A percentile compares a stretch with the other conserved stretches of the same genome.
phyloP scores from a whole-genome alignment of 345 rosid species.

The Bruguiera sexangula region DNA sequence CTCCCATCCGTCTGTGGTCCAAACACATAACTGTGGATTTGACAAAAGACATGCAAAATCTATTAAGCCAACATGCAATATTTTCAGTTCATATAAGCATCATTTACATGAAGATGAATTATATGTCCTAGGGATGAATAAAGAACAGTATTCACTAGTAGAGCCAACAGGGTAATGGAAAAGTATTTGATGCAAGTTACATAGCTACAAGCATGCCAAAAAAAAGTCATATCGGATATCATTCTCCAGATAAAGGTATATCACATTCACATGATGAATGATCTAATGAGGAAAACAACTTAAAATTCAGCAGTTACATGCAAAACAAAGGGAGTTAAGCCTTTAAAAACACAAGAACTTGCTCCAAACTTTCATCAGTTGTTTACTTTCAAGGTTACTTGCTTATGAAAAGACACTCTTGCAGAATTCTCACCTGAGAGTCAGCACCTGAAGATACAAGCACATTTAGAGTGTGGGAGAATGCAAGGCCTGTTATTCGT shows the following conservation, averaged over 20 bases:
- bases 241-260: not conserved
- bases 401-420: not conserved
- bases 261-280: not conserved
- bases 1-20: constrained; percentile 85
- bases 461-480: constrained; percentile 58
- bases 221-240: not conserved
- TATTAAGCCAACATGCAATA: not conserved
- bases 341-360: not conserved
- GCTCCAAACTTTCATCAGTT: not conserved
- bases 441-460: constrained; percentile 88
- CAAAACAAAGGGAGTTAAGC: not conserved
- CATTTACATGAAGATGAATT: not conserved
- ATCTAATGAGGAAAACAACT: not conserved
- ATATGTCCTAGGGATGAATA: not conserved
- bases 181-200: not conserved
- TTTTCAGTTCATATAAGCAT: not conserved
- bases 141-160: not conserved
- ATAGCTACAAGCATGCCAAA: not conserved
- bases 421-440: constrained; percentile 50
- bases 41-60: not conserved
- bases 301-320: not conserved
- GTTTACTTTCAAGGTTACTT: not conserved
- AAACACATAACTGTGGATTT: constrained; percentile 50
- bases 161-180: not conserved
- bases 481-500: constrained; percentile 77